Evolutionary conservation across 805 yeast species (phyloP), one percentile per base, ranked within the genome.

Genomic region (Candida incommunis): DNA sequence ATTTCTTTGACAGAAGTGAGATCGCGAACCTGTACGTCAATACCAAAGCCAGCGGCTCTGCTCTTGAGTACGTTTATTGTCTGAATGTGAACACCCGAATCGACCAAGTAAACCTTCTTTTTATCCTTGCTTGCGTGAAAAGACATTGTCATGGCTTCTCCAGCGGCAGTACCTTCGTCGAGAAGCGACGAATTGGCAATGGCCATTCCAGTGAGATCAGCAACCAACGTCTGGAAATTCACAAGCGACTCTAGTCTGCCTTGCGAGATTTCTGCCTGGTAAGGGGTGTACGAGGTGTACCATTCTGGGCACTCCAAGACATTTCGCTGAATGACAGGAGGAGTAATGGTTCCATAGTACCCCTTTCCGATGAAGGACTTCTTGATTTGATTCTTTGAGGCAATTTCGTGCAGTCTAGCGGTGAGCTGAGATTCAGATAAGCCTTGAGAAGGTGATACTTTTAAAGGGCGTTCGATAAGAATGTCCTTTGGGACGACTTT

Each of bases 211-310:
- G 98, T 92, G 52, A 92, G 71, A 48, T 92, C 95, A 23, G 87
- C 65, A 15, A 92, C 71, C 57, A 90, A 70, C n/a, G 98, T 92
- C 67, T 92, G 98, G 67, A 75, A 92, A 64, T 92, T 92, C 50
- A 92, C 68, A 50, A 92, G 68, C 21, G 92, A 78, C 66, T 90
- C 95, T 55, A 92, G 72, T 55, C 98, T 78, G 45, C 98, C 98
- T 65, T 92, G 98, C 1, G 96, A 82, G 47, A 92, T 88, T 63
- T 92, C 98, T 0, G 98, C 96, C 67, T 92, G 98, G 63, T 92
- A 92, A 27, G 98, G 98, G 22, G 98, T 92, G 62, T 92, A 92
- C 1, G 96, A 86, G 20, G 98, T 92, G 70, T 92, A 92, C 98
- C 98, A 92, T 60, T 87, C 95, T 3, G 98, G 98, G 49, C 81